A percentile compares a stretch with the other conserved stretches of the same genome.
These are phyloP conservation scores for Cercospora brassicicola DNA, from an alignment of 2,329 filamentous ascomycete genomes.

Conservation along the genomic window DNA sequence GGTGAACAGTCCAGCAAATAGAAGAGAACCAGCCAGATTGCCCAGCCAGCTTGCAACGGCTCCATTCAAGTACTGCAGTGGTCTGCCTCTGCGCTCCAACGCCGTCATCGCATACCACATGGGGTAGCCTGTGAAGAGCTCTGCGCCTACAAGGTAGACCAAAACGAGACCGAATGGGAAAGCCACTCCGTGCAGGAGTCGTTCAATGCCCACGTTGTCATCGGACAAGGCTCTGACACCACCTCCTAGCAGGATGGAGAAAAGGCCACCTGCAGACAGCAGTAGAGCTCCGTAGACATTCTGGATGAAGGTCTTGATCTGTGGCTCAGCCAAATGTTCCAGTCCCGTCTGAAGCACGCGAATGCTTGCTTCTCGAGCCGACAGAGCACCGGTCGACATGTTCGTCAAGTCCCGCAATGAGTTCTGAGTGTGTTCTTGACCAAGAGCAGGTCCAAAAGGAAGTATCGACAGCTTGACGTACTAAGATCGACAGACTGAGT, in stretches of 20 bases:
- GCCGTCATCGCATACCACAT: conserved; percentile 36
- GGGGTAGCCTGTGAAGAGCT: conserved; percentile 36
- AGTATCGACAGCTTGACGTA: not conserved
- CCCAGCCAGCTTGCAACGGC: conserved; percentile 27
- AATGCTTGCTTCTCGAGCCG: conserved; percentile 28
- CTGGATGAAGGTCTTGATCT: conserved; percentile 29
- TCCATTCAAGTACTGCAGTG: conserved; percentile 24
- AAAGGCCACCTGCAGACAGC: conserved; percentile 30
- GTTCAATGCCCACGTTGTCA: conserved; percentile 28
- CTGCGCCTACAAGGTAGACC: conserved; percentile 34
- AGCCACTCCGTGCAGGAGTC: conserved; percentile 30
- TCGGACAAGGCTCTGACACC: conserved; percentile 26
- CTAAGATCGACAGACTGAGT: too few relatives aligned
- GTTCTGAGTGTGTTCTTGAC: not conserved
- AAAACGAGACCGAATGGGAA: conserved; percentile 35
- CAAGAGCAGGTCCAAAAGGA: not conserved
- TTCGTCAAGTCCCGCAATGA: accelerated
- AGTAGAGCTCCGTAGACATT: conserved; percentile 35
- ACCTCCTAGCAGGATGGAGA: conserved; percentile 27
- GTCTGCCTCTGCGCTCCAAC: conserved; percentile 27
- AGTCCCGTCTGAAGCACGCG: conserved; percentile 28
- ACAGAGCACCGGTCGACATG: conserved; percentile 23
- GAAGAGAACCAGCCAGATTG: conserved; percentile 29
- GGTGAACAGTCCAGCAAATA: conserved; percentile 25
- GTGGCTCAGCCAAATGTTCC: conserved; percentile 30